A percentile compares a stretch with the other conserved stretches of the same genome.
Evolutionary conservation across 2,329 filamentous ascomycete genomes (phyloP).

Genomic region (Apiospora malaysiana): DNA sequence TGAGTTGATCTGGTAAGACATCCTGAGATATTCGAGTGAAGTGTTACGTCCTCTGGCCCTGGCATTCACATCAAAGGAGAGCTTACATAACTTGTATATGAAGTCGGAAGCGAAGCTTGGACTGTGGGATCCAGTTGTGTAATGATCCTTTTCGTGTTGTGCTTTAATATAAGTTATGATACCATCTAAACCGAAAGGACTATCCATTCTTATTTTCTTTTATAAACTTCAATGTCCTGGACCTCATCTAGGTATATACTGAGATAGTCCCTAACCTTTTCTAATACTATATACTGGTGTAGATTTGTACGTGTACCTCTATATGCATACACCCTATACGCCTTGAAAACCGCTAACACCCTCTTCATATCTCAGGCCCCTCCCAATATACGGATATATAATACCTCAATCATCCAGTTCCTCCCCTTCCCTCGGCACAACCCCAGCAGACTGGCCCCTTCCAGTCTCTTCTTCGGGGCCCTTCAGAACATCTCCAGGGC

Average conservation of each 20-base stretch:
- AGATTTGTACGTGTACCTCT: not conserved
- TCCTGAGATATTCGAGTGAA: no score
- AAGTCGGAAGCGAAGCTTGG: no score
- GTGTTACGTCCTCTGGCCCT: no score
- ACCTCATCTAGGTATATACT: not conserved
- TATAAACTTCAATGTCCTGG: not conserved
- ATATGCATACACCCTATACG: not conserved
- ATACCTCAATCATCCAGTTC: not conserved
- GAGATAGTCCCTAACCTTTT: not conserved
- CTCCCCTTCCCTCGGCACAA: not conserved
- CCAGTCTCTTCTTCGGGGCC: constrained; percentile 51
- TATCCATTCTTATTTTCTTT: not conserved
- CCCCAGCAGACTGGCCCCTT: not conserved
- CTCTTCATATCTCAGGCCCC: not conserved
- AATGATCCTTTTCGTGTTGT: no score
- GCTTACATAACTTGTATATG: no score
- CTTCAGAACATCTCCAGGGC: constrained; percentile 53
- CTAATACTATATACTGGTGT: not conserved
- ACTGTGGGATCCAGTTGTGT: no score
- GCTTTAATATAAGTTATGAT: no score
- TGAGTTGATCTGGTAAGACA: no score
- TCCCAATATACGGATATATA: no score
- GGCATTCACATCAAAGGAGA: no score
- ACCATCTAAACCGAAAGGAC: no score
- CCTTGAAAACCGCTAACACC: not conserved